These are phyloP conservation scores for Climacium dendroides DNA, from an alignment of 225 moss, liverwort and hornwort genomes.

Conservation along the genomic window DNA sequence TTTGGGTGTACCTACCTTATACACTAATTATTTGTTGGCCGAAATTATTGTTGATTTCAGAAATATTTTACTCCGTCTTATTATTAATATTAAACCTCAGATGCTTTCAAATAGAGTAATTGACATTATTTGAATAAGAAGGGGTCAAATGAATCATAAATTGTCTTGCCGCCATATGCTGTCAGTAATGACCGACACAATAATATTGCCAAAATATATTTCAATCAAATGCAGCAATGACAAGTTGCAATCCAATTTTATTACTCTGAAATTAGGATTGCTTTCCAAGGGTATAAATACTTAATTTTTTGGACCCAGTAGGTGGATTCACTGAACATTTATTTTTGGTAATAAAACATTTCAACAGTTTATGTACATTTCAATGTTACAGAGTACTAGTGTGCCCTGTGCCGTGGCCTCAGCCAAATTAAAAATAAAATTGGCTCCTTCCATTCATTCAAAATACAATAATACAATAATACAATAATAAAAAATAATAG, in stretches of 20 bases:
- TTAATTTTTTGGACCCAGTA: not conserved
- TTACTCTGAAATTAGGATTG: not conserved
- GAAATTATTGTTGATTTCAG: not conserved
- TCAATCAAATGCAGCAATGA: not conserved
- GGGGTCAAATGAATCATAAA: not conserved
- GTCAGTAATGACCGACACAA: not conserved
- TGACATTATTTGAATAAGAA: not conserved
- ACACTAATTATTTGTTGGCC: not conserved
- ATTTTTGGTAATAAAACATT: not conserved
- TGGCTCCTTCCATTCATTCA: too few species aligned
- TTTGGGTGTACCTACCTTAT: too few species aligned
- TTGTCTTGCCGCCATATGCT: not conserved
- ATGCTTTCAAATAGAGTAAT: not conserved
- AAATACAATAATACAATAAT: too few species aligned
- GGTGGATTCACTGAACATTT: not conserved
- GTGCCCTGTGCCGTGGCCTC: too few species aligned
- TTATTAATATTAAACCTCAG: too few species aligned
- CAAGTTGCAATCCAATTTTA: not conserved
- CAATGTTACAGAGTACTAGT: too few species aligned
- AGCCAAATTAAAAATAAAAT: too few species aligned
- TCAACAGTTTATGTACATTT: not conserved
- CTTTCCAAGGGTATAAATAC: not conserved
- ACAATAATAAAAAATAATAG: too few species aligned
- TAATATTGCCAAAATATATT: not conserved
- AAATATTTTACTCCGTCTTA: not conserved